A percentile compares a stretch with the other conserved stretches of the same genome.
Conservation (phyloP, 2,329 filamentous ascomycete genomes). For the Calonectria leucothoes region DNA sequence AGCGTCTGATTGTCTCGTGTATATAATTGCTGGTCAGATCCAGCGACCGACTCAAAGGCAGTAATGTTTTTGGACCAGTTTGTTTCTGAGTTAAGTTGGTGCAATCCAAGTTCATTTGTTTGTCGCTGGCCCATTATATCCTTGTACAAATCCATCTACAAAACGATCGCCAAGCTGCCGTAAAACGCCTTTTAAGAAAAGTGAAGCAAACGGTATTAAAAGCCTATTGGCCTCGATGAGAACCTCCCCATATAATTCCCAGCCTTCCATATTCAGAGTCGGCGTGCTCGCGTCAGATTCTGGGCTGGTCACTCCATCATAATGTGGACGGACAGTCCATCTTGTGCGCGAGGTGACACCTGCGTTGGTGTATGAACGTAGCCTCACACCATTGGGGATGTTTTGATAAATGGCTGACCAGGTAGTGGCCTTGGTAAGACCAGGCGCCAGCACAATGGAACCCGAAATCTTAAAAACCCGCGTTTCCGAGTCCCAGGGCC, state of each 20-base stretch:
- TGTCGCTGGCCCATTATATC: background rate
- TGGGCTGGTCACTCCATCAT: background rate
- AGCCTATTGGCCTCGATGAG: background rate
- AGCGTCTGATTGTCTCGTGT: background rate
- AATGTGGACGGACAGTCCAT: slow-evolving; percentile 1
- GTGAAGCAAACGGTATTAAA: background rate
- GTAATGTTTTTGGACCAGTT: background rate
- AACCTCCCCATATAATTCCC: background rate
- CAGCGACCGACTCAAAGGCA: no score
- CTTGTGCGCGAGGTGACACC: background rate
- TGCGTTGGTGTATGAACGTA: background rate
- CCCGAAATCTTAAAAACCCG: background rate
- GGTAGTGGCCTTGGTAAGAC: background rate
- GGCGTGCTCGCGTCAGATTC: background rate
- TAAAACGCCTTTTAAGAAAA: background rate
- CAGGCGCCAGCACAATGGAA: background rate
- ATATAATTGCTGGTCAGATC: background rate
- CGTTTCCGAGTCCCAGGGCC: background rate
- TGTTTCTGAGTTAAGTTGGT: background rate
- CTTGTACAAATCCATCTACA: background rate
- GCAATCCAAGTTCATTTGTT: background rate
- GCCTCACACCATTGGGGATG: background rate
- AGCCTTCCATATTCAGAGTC: background rate
- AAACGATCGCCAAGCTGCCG: background rate
- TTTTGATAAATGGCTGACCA: background rate